Conservation (phyloP, 164 flowering plant genomes). For the Nymphaea colorata region DNA sequence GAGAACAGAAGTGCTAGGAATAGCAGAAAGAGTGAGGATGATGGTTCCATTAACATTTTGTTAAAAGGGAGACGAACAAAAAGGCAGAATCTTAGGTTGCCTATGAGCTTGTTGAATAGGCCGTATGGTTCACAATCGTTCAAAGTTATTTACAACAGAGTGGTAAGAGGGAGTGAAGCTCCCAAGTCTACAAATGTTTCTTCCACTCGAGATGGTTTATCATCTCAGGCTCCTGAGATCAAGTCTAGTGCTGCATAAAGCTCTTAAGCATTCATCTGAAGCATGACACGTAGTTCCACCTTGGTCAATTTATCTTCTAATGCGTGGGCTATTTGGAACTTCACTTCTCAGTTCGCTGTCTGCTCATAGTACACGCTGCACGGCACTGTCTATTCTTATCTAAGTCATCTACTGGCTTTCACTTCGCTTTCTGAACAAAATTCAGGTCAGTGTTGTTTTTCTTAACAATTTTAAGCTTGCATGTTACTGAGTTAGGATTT, state of each 20-base stretch:
- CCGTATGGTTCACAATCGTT: slow-evolving; percentile 85
- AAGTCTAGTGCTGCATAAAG: not conserved
- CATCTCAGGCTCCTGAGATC: slow-evolving; percentile 3
- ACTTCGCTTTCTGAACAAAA: slow-evolving; percentile 2
- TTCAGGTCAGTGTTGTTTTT: not conserved
- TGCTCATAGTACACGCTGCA: too few relatives aligned
- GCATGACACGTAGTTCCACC: not conserved
- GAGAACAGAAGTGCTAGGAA: slow-evolving; percentile 19
- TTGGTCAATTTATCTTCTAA: too few relatives aligned
- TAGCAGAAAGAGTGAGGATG: slow-evolving; percentile 36
- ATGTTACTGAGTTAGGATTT: too few relatives aligned
- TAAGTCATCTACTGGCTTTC: slow-evolving; percentile 10
- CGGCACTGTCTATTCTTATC: too few relatives aligned
- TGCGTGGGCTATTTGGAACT: too few relatives aligned
- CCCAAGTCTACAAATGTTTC: slow-evolving; percentile 32
- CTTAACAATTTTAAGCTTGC: too few relatives aligned
- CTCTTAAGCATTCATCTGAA: not conserved
- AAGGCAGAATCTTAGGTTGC: slow-evolving; percentile 89
- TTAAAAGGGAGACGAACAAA: slow-evolving; percentile 80
- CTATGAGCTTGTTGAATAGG: slow-evolving; percentile 74
- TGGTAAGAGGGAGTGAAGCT: slow-evolving; percentile 65
- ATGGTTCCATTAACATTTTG: slow-evolving; percentile 71
- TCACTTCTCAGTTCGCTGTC: too few relatives aligned
- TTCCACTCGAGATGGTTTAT: slow-evolving; percentile 25
- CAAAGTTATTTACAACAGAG: slow-evolving; percentile 71